Base-by-base conservation (phyloP, 2,329 filamentous ascomycete genomes). In the Aspergillus niger region DNA sequence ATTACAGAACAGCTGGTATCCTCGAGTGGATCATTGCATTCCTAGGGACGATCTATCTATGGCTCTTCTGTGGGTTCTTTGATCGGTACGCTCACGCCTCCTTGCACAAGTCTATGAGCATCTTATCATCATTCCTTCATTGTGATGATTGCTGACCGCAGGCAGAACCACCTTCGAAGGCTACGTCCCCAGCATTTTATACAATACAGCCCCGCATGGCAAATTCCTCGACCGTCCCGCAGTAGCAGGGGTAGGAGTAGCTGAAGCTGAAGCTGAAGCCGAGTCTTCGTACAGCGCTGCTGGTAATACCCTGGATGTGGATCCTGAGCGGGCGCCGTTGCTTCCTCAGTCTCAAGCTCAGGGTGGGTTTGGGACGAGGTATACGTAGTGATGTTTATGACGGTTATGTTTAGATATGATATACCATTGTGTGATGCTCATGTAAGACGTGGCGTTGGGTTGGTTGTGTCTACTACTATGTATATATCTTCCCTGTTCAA, bases 1-100 rank as follows among this genome's bases (percentile, higher is more conserved):
- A 59, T 11, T 67, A 65, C 36, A 60, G 58, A 15, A 49, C 54
- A 4, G 66, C 65, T 13, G 66, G 62, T 5, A 62, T 68, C 10
- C 39, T 68, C 36, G 66, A 68, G 50, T 68, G 66, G 66, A 54
- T 67, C 17, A 67, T 68, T 44, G 66, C 64, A 0, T 68, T 68
- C 30, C 28, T 67, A 15, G 65, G 66, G 0, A 66, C 65, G 8
- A 43, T 60, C 5, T 68, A 68, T 55, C 30, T 68, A 36, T 67
- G 66, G 64, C 39, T 68, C 28, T 67, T 68, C 52, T 61, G 62
- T 36, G 66, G 66, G 10, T 67, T 68, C 26, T 65, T 67, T 11
- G 63, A 66, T 60, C 56, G 61, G 64, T 67, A 65, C 11, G 30
- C 20, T 20, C 20, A 20, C 20, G 20, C 20, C 20, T 20, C 20